Base-by-base conservation (phyloP, 495 filamentous ascomycete genomes). In the Trichoderma reesei region DNA sequence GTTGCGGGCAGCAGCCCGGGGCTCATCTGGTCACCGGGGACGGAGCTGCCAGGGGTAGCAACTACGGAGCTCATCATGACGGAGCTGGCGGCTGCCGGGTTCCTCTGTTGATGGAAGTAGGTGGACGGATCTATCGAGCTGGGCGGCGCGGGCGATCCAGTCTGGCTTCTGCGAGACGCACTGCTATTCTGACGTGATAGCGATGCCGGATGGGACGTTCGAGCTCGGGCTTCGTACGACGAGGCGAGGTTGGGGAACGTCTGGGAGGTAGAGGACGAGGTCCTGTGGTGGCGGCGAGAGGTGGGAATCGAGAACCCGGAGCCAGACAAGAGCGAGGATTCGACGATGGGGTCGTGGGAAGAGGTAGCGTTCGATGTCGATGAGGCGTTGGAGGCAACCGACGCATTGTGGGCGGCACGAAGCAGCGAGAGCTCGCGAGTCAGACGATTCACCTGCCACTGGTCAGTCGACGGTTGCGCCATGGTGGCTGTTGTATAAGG, bases 401-500 rank as follows among this genome's bases (percentile, higher is more conserved):
- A 92, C 14, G 88, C 86, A 67, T 90, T 91, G 66, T 90, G 88
- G 48, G 90, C 87, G 44, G 84, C 84, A 64, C 92, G 88, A 46
- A 96, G 86, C 44, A 86, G 73, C 13, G 85, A 83, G 59, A 97
- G 86, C 70, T 97, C 92, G 63, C 92, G 86, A 2, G 90, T 93
- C 62, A 97, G 83, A 59, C 91, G 90, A 76, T 97, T 97, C 56
- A 96, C 90, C 91, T 95, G 70, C 41, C 6, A 3, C 56, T 1
- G 11, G 34, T 16, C 33, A 44, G 38, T 31, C 13, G 62, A 64
- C 5, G 18, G 7, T 39, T 33, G 67, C 37, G 67, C 65, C 37
- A 60, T 37, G 14, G 31, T 14, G 18, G 39, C 14, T 41, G 26
- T 10, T 14, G 48, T n/a, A n/a, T 16, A 7, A 38, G 14, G 48